Evolutionary conservation across 345 rosid species (phyloP).

Genomic region (Ailanthus altissimus): DNA sequence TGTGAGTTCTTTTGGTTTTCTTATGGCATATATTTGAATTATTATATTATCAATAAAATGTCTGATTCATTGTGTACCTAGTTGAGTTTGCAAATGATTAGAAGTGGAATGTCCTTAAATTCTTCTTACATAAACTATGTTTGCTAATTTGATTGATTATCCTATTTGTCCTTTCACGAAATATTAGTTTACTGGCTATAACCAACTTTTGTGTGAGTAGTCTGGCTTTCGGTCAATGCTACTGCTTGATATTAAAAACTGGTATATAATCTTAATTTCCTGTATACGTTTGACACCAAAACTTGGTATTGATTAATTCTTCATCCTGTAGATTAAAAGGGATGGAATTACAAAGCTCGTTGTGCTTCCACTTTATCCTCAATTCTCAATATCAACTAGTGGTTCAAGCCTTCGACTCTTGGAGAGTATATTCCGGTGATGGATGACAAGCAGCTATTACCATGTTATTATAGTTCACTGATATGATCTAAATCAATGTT

Average conservation of each 20-base stretch:
- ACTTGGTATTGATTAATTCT: constrained; percentile 10
- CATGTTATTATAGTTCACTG: background rate
- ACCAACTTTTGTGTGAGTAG: background rate
- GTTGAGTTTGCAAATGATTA: background rate
- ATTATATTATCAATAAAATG: background rate
- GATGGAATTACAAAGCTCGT: constrained; percentile 93
- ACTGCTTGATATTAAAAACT: background rate
- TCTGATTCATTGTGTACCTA: background rate
- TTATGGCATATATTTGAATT: constrained; percentile 16
- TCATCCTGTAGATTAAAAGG: constrained; percentile 63
- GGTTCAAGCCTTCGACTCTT: constrained; percentile 98
- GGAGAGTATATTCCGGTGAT: constrained; percentile 89
- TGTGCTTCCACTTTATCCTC: constrained; percentile 98
- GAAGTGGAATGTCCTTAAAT: background rate
- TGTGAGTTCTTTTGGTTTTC: background rate
- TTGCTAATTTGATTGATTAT: background rate
- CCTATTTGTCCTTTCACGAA: background rate
- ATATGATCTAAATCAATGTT: constrained; percentile 19
- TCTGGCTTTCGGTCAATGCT: constrained; percentile 14
- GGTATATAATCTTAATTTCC: no score
- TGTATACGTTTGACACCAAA: background rate
- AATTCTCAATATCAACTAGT: constrained; percentile 97
- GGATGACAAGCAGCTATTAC: constrained; percentile 5
- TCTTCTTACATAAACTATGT: background rate
- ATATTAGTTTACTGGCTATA: constrained; percentile 1